phyloP scores from a whole-genome alignment of 2,329 filamentous ascomycete genomes.

The Phaeosphaeria sp. region DNA sequence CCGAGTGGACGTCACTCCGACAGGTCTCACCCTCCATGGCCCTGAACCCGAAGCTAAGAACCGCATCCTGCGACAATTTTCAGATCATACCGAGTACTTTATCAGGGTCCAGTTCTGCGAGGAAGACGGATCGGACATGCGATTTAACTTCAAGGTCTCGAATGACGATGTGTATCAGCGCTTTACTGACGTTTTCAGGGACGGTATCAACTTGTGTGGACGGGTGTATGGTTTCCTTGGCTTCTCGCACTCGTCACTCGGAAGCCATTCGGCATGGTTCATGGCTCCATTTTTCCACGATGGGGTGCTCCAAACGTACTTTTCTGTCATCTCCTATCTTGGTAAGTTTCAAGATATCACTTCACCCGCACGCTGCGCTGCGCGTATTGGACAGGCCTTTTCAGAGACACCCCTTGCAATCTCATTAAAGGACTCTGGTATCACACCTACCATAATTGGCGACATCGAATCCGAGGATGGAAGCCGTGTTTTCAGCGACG shows the following conservation, averaged over 20 bases:
- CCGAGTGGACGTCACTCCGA: neutral
- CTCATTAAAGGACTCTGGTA: neutral
- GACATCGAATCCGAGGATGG: neutral
- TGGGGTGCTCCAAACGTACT: neutral
- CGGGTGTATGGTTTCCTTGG: neutral
- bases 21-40: neutral
- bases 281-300: neutral
- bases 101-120: neutral
- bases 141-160: neutral
- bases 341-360: neutral
- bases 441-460: neutral
- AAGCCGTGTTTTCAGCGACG: neutral
- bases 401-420: neutral
- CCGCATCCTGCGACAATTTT: neutral
- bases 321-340: neutral
- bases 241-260: neutral
- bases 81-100: neutral
- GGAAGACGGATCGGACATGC: neutral
- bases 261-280: neutral
- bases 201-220: neutral
- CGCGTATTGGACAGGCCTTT: neutral
- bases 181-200: neutral
- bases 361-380: neutral
- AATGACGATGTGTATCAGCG: neutral
- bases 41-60: neutral